These are phyloP conservation scores for Sugiyamaella pinicola DNA, from an alignment of 1,139 yeast species.

Conservation along the genomic window DNA sequence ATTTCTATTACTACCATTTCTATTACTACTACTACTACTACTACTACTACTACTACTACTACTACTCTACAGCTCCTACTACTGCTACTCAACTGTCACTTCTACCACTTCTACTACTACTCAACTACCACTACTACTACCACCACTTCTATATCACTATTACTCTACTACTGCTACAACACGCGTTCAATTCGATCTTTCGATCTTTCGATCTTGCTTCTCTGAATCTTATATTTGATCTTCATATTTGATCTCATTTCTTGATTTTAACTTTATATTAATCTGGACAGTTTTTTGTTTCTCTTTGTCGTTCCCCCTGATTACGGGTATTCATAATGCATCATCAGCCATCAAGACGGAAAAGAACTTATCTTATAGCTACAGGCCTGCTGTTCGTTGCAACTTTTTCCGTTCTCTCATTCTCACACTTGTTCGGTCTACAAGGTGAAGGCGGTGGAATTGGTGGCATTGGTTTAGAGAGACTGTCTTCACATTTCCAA, in stretches of 20 bases:
- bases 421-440: not conserved
- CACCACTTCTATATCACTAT: too few species aligned
- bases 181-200: too few species aligned
- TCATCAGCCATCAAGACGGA: slow-evolving; percentile 7
- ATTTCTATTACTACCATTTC: too few species aligned
- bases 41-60: too few species aligned
- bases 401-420: slow-evolving; percentile 3
- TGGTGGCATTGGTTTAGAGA: slow-evolving; percentile 7
- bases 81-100: too few species aligned
- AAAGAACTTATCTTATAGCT: slow-evolving; percentile 5
- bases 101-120: too few species aligned
- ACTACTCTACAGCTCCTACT: too few species aligned
- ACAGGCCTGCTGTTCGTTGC: slow-evolving; percentile 5
- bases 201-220: too few species aligned
- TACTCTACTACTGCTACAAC: too few species aligned
- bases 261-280: not conserved
- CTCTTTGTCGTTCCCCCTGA: not conserved
- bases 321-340: not conserved
- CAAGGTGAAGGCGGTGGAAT: slow-evolving; percentile 7
- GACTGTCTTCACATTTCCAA: slow-evolving; percentile 1
- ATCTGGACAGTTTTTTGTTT: not conserved
- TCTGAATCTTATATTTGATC: too few species aligned
- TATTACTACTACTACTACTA: too few species aligned
- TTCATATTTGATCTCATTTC: not conserved
- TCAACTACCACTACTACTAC: too few species aligned